phyloP scores from a whole-genome alignment of 305 asterid species.

The Rubia peregrina region DNA sequence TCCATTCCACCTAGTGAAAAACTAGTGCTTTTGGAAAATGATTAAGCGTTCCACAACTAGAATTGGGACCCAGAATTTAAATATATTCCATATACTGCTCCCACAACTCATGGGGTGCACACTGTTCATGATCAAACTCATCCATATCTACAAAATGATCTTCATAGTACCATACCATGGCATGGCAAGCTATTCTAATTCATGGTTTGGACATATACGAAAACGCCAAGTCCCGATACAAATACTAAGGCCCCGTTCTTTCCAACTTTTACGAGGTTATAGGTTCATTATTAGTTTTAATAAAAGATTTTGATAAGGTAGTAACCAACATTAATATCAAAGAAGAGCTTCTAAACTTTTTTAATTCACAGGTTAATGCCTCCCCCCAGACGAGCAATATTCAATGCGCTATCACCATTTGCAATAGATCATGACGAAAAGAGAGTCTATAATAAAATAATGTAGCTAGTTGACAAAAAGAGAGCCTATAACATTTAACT shows the following conservation, averaged over 20 bases:
- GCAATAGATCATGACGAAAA: neutral
- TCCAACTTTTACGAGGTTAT: no score
- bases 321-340: neutral
- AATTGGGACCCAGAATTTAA: slow-evolving; percentile 14
- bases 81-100: neutral
- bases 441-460: neutral
- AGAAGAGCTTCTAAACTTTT: neutral
- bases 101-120: neutral
- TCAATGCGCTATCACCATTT: neutral
- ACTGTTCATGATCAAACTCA: neutral
- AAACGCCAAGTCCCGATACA: no score
- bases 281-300: neutral
- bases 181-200: neutral
- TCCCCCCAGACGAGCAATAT: neutral
- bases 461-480: neutral
- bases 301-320: no score
- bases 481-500: neutral
- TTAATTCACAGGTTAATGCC: neutral
- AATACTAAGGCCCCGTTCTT: no score
- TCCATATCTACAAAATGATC: neutral
- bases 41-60: neutral
- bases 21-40: neutral
- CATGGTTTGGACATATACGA: neutral
- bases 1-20: neutral
- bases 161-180: neutral